Evolutionary conservation across 2,329 filamentous ascomycete species (phyloP), one percentile per base, ranked within the genome.

Genomic region (Leptographium galeiforme): DNA sequence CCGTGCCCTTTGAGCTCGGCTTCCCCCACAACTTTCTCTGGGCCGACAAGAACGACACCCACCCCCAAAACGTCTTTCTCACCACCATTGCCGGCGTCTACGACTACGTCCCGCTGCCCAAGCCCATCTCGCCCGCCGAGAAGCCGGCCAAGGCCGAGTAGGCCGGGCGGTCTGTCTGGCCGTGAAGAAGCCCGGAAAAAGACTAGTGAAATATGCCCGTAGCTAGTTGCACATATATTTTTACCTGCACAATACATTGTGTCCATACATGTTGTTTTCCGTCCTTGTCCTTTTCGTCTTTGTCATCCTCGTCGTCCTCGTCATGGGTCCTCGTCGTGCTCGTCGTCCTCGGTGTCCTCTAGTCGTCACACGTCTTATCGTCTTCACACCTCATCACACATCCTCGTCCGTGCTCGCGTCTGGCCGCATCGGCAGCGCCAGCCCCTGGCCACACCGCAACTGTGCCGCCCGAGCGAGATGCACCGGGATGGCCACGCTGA

Each of bases 21-120:
- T 89, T 88, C 66, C 85, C 85, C 0, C 68, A 72, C 56, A 78
- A 70, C 62, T 79, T 88, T 59, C 63, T 85, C 4, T 75, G 71
- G 63, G 67, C 67, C 2, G 58, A 62, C 4, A 64, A 67, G 25
- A 18, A 38, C 18, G 14, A 43, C 48, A 60, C 67, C 10, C 66
- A 70, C 36, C 63, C 64, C 0, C 66, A 68, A 44, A 64, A 76
- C 10, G 68, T 75, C 16, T 71, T 67, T 64, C 59, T 78, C 18
- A 56, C 75, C 33, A 61, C 61, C 48, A 71, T 73, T 64, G 76
- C 68, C 12, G 79, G 72, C 12, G 65, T 64, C 1, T 75, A 70
- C 52, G 76, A 81, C 60, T 74, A 79, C 58, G 70, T 80, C 14
- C 64, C 68, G 2, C 60, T 69, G 41, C 61, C 60, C n/a, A 46